Conservation (phyloP, 108 stramenopile genomes). For the Fistulifera pelliculosa region DNA sequence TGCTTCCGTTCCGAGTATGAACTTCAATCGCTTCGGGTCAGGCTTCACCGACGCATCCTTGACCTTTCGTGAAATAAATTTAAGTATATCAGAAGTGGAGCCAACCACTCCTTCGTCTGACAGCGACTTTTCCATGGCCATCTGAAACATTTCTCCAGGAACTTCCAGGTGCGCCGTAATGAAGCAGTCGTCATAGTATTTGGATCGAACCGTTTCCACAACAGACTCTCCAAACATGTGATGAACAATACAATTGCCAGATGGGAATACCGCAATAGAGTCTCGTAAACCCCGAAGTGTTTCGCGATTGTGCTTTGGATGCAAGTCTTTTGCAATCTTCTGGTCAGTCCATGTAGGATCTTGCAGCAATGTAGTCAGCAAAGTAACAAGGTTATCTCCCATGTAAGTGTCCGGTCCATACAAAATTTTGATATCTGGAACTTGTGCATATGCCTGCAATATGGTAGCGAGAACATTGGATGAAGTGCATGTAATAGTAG, state of each 20-base stretch:
- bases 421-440: slow-evolving; percentile 55
- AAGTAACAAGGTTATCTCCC: slow-evolving; percentile 80
- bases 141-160: slow-evolving; percentile 95
- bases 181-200: slow-evolving; percentile 73
- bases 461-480: slow-evolving; percentile 87
- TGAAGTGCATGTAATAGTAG: slow-evolving; percentile 92
- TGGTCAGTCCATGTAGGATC: slow-evolving; percentile 51
- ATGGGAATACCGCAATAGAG: slow-evolving; percentile 64
- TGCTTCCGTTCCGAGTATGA: slow-evolving; percentile 88
- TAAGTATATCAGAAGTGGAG: slow-evolving; percentile 86
- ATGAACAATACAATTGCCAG: slow-evolving; percentile 92
- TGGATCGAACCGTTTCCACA: slow-evolving; percentile 50
- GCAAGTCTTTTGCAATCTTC: slow-evolving; percentile 48
- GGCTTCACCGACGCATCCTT: slow-evolving; percentile 33
- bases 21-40: slow-evolving; percentile 43
- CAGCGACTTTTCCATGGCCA: slow-evolving; percentile 81
- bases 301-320: slow-evolving; percentile 49
- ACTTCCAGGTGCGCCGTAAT: slow-evolving; percentile 94
- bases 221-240: slow-evolving; percentile 89
- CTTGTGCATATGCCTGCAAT: slow-evolving; percentile 81
- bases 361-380: slow-evolving; percentile 46
- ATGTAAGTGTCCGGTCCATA: slow-evolving; percentile 97
- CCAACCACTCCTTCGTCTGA: slow-evolving; percentile 82
- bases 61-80: slow-evolving; percentile 85
- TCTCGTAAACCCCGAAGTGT: slow-evolving; percentile 44